Conservation (phyloP, 257 asterid genomes). For the Jaltomata sinuosa region DNA sequence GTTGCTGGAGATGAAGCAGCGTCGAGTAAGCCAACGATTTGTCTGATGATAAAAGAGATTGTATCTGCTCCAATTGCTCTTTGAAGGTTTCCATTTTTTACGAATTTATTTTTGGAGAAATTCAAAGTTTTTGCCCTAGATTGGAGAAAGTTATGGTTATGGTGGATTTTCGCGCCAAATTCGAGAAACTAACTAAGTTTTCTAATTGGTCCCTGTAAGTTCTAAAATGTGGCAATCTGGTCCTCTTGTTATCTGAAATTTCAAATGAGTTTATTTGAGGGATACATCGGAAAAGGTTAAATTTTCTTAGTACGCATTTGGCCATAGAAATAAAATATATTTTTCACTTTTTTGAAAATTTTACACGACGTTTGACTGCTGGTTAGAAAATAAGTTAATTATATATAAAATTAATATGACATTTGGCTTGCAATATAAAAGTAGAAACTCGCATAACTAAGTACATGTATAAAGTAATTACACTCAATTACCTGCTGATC, state of each 20-base stretch:
- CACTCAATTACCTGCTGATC: too few relatives aligned
- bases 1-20: slow-evolving; percentile 46
- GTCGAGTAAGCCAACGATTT: slow-evolving; percentile 42
- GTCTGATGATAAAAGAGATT: slow-evolving; percentile 19
- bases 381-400: too few relatives aligned
- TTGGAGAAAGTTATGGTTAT: neutral
- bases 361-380: too few relatives aligned
- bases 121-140: neutral
- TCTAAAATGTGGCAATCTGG: neutral
- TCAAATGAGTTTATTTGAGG: neutral
- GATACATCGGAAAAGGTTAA: too few relatives aligned
- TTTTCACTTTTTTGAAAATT: neutral
- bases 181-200: neutral
- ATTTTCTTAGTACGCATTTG: too few relatives aligned
- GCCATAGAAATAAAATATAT: too few relatives aligned
- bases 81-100: slow-evolving; percentile 36
- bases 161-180: slow-evolving; percentile 5
- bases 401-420: too few relatives aligned
- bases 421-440: too few relatives aligned
- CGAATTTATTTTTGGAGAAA: neutral
- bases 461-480: too few relatives aligned
- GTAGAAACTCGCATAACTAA: too few relatives aligned
- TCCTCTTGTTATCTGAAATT: neutral
- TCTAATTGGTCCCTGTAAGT: neutral
- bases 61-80: slow-evolving; percentile 43